A percentile compares a stretch with the other conserved stretches of the same genome.
phyloP scores from a whole-genome alignment of 2,329 filamentous ascomycete species.

The Emericellopsis cladophorae region DNA sequence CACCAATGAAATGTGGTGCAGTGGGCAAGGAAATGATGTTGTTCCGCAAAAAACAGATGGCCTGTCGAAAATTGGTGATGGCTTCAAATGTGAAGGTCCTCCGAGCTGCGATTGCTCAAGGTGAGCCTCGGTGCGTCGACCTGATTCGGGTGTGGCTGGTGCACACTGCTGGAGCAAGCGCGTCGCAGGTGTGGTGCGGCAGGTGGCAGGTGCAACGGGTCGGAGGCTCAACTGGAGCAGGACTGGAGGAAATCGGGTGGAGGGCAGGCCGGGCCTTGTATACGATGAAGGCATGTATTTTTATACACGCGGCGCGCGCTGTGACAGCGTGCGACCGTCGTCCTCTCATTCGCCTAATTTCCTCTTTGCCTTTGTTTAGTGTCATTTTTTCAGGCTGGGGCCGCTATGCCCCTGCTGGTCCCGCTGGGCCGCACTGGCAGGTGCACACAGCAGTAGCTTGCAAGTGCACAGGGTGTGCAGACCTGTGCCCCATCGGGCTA shows the following conservation, averaged over 20 bases:
- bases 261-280: conserved; percentile 30
- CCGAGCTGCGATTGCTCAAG: neutral
- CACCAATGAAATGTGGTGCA: too few relatives aligned
- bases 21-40: too few relatives aligned
- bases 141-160: conserved; percentile 8
- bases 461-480: too few relatives aligned
- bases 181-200: neutral
- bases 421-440: too few relatives aligned
- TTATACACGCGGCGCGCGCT: conserved; percentile 25
- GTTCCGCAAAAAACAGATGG: neutral
- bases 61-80: neutral
- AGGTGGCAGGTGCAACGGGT: neutral
- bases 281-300: conserved; percentile 30
- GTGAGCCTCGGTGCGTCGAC: too few relatives aligned
- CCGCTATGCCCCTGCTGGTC: too few relatives aligned
- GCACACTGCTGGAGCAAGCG: neutral
- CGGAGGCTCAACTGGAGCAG: conserved; percentile 7
- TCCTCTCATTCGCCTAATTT: conserved; percentile 4
- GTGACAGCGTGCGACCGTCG: neutral
- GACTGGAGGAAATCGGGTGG: conserved; percentile 25
- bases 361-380: conserved; percentile 5
- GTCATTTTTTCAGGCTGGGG: neutral
- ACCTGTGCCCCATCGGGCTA: too few relatives aligned
- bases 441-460: too few relatives aligned
- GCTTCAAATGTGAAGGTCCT: neutral